phyloP scores from a whole-genome alignment of 495 filamentous ascomycete species.

The Sphaerosporella brunnea region DNA sequence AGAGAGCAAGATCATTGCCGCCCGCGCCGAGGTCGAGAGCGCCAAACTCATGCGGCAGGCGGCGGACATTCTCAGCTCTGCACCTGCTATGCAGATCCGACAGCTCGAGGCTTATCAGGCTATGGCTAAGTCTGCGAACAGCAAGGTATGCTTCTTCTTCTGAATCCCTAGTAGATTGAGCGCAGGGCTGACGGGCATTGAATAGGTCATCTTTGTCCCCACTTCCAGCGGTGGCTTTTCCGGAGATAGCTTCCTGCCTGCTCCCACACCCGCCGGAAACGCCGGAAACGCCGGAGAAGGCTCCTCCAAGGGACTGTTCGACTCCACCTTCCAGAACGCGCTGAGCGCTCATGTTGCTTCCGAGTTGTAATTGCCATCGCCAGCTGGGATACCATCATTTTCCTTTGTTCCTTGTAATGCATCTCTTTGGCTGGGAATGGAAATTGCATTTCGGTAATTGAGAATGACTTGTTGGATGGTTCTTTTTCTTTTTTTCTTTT shows the following conservation, averaged over 20 bases:
- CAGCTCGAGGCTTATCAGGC: conserved; percentile 99
- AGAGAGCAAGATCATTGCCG: conserved; percentile 94
- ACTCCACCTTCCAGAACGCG: conserved; percentile 54
- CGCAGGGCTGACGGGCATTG: no score
- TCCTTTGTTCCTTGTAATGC: no score
- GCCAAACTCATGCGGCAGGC: conserved; percentile 97
- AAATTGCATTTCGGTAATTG: no score
- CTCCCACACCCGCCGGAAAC: conserved; percentile 30
- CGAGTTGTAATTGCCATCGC: conserved; percentile 52
- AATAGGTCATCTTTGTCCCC: conserved; percentile 20
- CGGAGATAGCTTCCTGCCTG: conserved; percentile 32
- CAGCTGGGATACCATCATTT: no score
- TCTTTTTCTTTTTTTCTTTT: no score
- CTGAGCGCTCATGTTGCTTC: conserved; percentile 75
- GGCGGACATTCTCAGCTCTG: conserved; percentile 81
- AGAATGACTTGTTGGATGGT: no score
- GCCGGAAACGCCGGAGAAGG: no score
- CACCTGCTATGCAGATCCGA: conserved; percentile 96
- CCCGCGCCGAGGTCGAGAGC: conserved; percentile 87
- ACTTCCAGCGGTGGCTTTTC: conserved; percentile 27
- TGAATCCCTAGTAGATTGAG: no score
- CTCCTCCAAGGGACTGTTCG: conserved; percentile 28
- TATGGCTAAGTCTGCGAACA: conserved; percentile 91
- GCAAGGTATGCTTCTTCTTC: no score
- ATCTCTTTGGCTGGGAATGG: no score